Percentiles rank a stretch among this genome's conserved stretches.
Conservation (phyloP, 208 protist species). For the Crithidia acanthocephali region DNA sequence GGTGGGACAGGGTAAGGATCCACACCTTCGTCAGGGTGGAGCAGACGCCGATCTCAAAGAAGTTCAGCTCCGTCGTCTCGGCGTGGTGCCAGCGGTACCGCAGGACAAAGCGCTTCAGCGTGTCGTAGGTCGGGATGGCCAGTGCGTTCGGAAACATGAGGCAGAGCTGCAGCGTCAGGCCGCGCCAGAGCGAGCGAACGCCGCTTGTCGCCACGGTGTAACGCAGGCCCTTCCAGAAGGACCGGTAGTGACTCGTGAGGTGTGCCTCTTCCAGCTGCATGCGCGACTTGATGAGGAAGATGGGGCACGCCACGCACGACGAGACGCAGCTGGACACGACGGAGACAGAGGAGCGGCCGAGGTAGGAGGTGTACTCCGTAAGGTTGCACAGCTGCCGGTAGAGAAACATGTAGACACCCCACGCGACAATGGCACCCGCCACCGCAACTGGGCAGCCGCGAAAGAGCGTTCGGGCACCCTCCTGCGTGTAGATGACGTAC, state of each 20-base stretch:
- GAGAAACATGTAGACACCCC: slow-evolving; percentile 75
- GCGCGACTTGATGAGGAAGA: slow-evolving; percentile 81
- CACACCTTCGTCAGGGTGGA: slow-evolving; percentile 70
- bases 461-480: slow-evolving; percentile 56
- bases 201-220: slow-evolving; percentile 63
- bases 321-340: slow-evolving; percentile 51
- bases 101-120: slow-evolving; percentile 63
- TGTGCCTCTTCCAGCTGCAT: slow-evolving; percentile 84
- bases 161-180: slow-evolving; percentile 69
- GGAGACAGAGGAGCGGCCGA: slow-evolving; percentile 47
- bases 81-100: slow-evolving; percentile 36
- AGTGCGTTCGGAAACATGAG: slow-evolving; percentile 83
- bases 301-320: slow-evolving; percentile 49
- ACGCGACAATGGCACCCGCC: slow-evolving; percentile 45
- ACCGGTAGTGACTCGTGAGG: slow-evolving; percentile 50
- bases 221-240: slow-evolving; percentile 56
- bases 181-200: slow-evolving; percentile 84
- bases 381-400: slow-evolving; percentile 68
- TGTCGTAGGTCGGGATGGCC: slow-evolving; percentile 82
- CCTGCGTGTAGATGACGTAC: slow-evolving; percentile 43
- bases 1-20: slow-evolving; percentile 75
- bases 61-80: slow-evolving; percentile 46
- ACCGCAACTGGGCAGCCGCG: slow-evolving; percentile 58
- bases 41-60: slow-evolving; percentile 75
- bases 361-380: slow-evolving; percentile 51